Conservation (phyloP, 2,329 filamentous ascomycete genomes). For the Paraphoma chrysanthemicola region DNA sequence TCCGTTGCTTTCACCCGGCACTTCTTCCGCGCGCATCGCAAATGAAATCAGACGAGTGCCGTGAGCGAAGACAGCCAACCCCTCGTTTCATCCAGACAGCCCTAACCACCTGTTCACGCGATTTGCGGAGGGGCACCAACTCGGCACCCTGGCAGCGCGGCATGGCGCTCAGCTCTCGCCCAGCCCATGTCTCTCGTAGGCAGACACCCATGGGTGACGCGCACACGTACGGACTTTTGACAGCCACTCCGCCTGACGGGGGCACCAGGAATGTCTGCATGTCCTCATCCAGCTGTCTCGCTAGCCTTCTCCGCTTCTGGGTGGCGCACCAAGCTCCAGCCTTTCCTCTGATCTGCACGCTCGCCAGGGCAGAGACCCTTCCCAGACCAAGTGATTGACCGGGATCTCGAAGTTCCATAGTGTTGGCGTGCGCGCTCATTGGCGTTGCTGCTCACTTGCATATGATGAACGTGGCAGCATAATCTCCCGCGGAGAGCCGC, state of each 20-base stretch:
- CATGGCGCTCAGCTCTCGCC: constrained; percentile 5
- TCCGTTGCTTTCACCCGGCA: constrained; percentile 37
- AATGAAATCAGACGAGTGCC: constrained; percentile 25
- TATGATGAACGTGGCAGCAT: constrained; percentile 25
- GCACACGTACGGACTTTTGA: constrained; percentile 10
- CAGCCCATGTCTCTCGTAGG: background rate
- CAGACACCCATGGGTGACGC: background rate
- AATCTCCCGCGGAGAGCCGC: constrained; percentile 15
- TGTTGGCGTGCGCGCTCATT: constrained; percentile 19
- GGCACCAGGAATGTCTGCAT: constrained; percentile 1
- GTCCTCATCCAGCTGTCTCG: constrained; percentile 2
- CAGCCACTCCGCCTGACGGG: constrained; percentile 13
- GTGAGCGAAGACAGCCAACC: constrained; percentile 7
- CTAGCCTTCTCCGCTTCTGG: constrained; percentile 1
- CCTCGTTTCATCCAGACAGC: constrained; percentile 29
- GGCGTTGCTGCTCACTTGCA: constrained; percentile 20
- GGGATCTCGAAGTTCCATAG: constrained; percentile 21
- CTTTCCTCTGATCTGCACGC: constrained; percentile 17
- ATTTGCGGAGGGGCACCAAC: constrained; percentile 13
- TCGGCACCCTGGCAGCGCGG: constrained; percentile 1
- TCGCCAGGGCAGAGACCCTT: constrained; percentile 16
- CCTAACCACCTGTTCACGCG: constrained; percentile 22
- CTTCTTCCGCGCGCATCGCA: constrained; percentile 30
- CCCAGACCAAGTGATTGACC: constrained; percentile 7
- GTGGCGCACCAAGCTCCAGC: constrained; percentile 7